These are phyloP conservation scores for Pseudopithomyces maydicus DNA, from an alignment of 2,329 filamentous ascomycete species.

Conservation along the genomic window DNA sequence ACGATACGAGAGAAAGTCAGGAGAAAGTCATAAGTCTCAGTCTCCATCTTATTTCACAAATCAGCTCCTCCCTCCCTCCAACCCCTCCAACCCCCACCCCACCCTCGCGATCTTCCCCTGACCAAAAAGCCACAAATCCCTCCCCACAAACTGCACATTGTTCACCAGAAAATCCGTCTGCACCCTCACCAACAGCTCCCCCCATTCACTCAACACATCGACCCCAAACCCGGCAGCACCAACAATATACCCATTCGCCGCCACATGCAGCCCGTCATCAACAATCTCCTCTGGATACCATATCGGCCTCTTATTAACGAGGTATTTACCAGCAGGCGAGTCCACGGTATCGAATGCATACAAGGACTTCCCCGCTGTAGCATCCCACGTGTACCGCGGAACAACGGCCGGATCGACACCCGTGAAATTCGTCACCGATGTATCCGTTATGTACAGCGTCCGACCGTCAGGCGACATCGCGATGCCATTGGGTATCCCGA, in stretches of 20 bases:
- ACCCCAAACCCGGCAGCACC: neutral
- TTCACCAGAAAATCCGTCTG: neutral
- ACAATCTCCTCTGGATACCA: neutral
- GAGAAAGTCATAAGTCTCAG: neutral
- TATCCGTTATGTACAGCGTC: conserved; percentile 4
- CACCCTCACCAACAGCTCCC: neutral
- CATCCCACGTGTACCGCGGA: neutral
- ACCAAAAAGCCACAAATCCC: neutral
- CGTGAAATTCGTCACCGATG: neutral
- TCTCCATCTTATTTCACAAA: neutral
- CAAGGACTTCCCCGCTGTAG: neutral
- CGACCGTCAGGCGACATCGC: neutral
- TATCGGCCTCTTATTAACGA: neutral
- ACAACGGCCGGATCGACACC: neutral
- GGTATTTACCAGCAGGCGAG: neutral
- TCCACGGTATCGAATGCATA: conserved; percentile 1
- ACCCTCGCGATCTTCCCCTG: neutral
- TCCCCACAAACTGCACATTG: neutral
- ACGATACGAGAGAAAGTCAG: too few species aligned
- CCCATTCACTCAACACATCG: neutral
- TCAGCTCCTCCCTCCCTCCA: neutral
- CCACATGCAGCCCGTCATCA: neutral
- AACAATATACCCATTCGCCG: neutral
- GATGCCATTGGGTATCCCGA: conserved; percentile 1
- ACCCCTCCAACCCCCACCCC: neutral